Conservation (phyloP, 331 rosid genomes). For the Cydonia oblonga region DNA sequence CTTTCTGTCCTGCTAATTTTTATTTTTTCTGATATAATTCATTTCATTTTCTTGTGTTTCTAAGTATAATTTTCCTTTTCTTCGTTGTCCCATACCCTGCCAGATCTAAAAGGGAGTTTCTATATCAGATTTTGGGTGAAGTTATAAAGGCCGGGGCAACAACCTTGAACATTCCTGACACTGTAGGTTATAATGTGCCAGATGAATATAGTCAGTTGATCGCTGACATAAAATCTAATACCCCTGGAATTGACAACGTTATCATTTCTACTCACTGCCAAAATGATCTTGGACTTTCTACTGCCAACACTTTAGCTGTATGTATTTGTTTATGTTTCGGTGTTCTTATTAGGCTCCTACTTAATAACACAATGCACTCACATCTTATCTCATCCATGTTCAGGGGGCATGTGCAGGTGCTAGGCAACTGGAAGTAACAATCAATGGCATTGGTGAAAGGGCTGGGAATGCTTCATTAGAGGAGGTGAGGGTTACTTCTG, state of each 20-base stretch:
- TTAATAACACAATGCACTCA: background rate
- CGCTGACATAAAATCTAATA: conserved; percentile 81
- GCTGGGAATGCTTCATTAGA: conserved; percentile 98
- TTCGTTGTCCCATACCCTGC: background rate
- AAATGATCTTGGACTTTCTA: conserved; percentile 92
- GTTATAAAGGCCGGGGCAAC: conserved; percentile 96
- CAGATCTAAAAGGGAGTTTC: conserved; percentile 86
- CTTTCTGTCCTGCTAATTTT: background rate
- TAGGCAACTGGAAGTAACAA: conserved; percentile 90
- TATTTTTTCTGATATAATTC: no score
- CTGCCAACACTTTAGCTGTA: conserved; percentile 86
- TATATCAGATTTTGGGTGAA: conserved; percentile 79
- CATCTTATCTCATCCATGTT: conserved; percentile 15
- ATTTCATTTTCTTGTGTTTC: background rate
- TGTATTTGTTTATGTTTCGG: background rate
- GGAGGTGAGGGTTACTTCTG: conserved; percentile 41
- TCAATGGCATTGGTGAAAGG: conserved; percentile 98
- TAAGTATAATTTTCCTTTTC: background rate
- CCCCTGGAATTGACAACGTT: conserved; percentile 77
- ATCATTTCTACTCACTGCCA: conserved; percentile 93
- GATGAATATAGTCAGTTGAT: conserved; percentile 63
- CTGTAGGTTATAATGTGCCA: conserved; percentile 75
- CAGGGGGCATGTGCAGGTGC: conserved; percentile 98
- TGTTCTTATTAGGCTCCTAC: background rate
- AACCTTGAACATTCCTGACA: conserved; percentile 89